Base-by-base conservation (phyloP, 805 yeast genomes). In the Yarrowia divulgata region DNA sequence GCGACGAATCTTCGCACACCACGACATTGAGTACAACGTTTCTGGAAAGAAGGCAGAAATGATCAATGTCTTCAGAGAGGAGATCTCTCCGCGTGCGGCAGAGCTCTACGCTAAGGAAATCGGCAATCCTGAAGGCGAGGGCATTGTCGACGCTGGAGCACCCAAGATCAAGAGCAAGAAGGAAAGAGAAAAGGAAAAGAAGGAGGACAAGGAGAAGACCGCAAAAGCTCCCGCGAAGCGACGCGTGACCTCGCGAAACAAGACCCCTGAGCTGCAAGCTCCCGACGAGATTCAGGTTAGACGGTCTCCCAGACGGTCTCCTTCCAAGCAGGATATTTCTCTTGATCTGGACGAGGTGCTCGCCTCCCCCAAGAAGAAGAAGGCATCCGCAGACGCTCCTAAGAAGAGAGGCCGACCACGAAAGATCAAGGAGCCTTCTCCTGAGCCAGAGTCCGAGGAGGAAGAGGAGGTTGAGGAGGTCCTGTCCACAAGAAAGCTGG, bases 41-140 rank as follows among this genome's bases (percentile, higher is more conserved):
- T 80, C 89, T 0, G 88, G 93, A 7, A 90, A 88, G 75, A 94
- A 94, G 77, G 79, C 85, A 8, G 87, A 85, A 13, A 81, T 93
- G 70, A 77, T 92, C 1, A 79, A 79, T n/a, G 74, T 89, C n/a
- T 91, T 87, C 78, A 80, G 84, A n/a, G 76, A 80, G 6, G 77
- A 87, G 8, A 79, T 91, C 63, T 80, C 79, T 16, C 87, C 90
- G 1, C 78, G 80, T 12, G 80, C 89, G 1, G 78, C 79, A 0
- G 73, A 77, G 52, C 77, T 85, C 45, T 78, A 85, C 68, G 76
- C 75, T 23, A 74, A 71, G 69, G 73, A 75, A 68, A 72, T 73
- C 5, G 75, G 73, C 50, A 79, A 77, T 8, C 79, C 84, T 5
- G 73, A 77, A 39, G 80, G 79, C 45, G 74, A 76, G 13, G 81